Evolutionary conservation across 2,329 filamentous ascomycete genomes (phyloP), one percentile per base, ranked within the genome.

Genomic region (Aspergillus ruber): DNA sequence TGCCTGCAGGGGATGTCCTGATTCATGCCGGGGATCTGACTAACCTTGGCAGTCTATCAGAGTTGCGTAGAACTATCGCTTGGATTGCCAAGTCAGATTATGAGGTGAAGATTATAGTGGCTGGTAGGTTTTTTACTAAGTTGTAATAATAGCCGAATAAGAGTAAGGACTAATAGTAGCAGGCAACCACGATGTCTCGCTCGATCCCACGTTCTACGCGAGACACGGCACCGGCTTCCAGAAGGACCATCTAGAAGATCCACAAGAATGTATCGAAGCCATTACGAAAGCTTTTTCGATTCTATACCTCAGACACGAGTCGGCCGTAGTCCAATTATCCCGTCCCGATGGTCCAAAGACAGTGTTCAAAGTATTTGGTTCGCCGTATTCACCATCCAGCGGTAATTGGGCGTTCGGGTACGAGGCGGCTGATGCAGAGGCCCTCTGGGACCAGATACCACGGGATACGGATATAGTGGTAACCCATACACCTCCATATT

Each of bases 11-110:
- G 42, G 79, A 82, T 58, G 69, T 82, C 12, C 65, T 83, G 35
- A 78, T 82, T 39, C 79, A 82, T 56, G 79, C 79, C 3, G 79
- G 79, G 6, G 79, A 82, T 51, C 61, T 82, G 44, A 79, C 79
- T 38, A 81, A 80, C 54, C 74, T 75, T 53, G 79, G 79, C 15
- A 76, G 70, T 44, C 66, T 69, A 43, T 49, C 62, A 12, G 79
- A 81, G 57, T 60, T 82, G n/a, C 65, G 71, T 47, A 75, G 70
- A 56, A 76, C 73, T 1, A 67, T 78, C 4, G 64, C 69, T 15
- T 82, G 79, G 79, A 72, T 82, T 25, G 67, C 73, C 45, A 67
- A 72, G 44, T 69, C 75, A 38, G 70, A 77, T 46, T 81, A 76
- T 54, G 74, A 79, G 58, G 70, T 68, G 10, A 81, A 78, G 59